Base-by-base conservation (phyloP, 75 land plant genomes). In the Pinus tabuliformis region DNA sequence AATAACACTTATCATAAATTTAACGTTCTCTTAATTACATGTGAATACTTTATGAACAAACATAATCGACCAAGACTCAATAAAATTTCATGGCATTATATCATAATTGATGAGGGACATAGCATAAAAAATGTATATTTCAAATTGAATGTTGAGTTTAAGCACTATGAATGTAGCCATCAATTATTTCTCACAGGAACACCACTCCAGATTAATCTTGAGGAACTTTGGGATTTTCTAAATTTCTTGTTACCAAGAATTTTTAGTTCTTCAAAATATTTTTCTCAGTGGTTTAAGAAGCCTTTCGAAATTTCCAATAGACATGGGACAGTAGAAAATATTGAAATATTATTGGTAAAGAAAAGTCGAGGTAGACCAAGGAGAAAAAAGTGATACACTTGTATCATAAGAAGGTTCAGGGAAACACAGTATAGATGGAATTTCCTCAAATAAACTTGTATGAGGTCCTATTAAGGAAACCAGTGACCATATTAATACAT, bases 211-310 rank as follows among this genome's bases (percentile, higher is more conserved):
- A 97, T 94, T 83, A 97, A 97, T 80, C 86, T 97, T 57, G 99
- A 97, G 59, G 99, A 97, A 80, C 78, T 97, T 33, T 97, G 99
- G 99, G 99, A 95, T 15, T 85, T 97, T 20, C 85, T 97, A 12
- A 97, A 97, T 76, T 97, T 97, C 79, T 80, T 97, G 80, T 73
- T 97, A 70, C 98, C 98, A 22, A 92, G 86, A 76, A 89, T 97
- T 75, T 97, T 97, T 78, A 97, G 92, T 64, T 97, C 99, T 72
- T 94, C 99, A 21, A 98, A 94, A 58, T 98, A 97, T 85, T 97
- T 97, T 82, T 93, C 95, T 37, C 99, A 97, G 75, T 97, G 99
- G 99, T 97, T 97, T 83, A 97, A 95, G 70, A 97, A 97, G 77
- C 99, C 99, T 57, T 97, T 97, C 88, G 92, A 68, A 57, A 74